These are phyloP conservation scores for Coelastrella sp. DNA, from an alignment of 139 green algal genomes.

Conservation along the genomic window DNA sequence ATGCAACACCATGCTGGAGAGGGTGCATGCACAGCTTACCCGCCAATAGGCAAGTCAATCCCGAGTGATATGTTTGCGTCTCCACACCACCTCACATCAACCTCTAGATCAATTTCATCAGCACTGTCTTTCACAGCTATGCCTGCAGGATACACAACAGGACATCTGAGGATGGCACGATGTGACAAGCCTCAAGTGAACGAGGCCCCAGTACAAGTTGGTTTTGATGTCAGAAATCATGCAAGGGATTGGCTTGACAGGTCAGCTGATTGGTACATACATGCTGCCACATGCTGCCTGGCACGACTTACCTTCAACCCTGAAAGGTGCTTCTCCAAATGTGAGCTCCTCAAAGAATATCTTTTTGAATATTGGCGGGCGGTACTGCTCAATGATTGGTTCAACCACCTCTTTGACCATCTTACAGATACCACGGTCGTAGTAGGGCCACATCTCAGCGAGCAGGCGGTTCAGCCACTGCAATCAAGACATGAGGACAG, in stretches of 20 bases:
- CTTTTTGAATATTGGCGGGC: conserved; percentile 70
- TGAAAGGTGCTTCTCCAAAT: conserved; percentile 89
- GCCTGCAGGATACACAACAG: not conserved
- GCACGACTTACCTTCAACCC: conserved; percentile 61
- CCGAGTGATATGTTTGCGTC: conserved; percentile 91
- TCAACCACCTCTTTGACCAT: conserved; percentile 86
- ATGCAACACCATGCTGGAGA: not conserved
- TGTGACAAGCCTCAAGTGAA: too few species aligned
- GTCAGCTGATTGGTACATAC: not conserved
- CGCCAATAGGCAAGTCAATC: conserved; percentile 76
- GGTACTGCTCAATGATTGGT: conserved; percentile 77
- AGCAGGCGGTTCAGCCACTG: conserved; percentile 91
- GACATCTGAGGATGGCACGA: too few species aligned
- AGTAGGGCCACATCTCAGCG: conserved; percentile 87
- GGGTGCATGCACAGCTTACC: not conserved
- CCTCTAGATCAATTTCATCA: conserved; percentile 70
- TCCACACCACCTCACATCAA: conserved; percentile 87
- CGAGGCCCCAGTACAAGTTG: too few species aligned
- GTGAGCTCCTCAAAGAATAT: conserved; percentile 90
- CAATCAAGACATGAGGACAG: too few species aligned
- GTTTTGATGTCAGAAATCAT: too few species aligned
- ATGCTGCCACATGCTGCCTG: too few species aligned
- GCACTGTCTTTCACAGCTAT: conserved; percentile 20
- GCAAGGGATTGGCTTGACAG: not conserved
- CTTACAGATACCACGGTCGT: conserved; percentile 84